phyloP scores from a whole-genome alignment of 768 basidiomycete genomes.

The Mrakia gelida region DNA sequence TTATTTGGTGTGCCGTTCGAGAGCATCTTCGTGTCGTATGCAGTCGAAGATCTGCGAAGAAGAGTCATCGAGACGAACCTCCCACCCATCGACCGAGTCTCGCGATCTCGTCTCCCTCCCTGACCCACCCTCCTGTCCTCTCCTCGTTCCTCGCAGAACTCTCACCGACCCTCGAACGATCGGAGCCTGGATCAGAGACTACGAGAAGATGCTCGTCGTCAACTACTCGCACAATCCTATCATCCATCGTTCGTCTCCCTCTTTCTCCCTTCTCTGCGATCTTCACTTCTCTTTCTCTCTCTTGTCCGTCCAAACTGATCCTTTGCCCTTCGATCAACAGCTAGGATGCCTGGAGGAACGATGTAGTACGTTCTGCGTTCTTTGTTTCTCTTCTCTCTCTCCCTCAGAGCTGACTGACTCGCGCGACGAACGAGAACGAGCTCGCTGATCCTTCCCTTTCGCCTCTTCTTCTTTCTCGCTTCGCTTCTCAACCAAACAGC shows the following conservation, averaged over 20 bases:
- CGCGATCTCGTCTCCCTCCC: neutral
- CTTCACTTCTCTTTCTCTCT: too few relatives aligned
- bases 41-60: too few relatives aligned
- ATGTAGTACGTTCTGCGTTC: neutral
- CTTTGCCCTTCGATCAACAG: too few relatives aligned
- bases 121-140: neutral
- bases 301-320: too few relatives aligned
- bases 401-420: neutral
- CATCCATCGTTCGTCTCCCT: constrained; percentile 14
- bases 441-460: neutral
- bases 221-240: constrained; percentile 11
- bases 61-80: too few relatives aligned
- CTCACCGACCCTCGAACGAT: constrained; percentile 22
- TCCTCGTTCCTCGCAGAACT: neutral
- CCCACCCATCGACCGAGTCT: too few relatives aligned
- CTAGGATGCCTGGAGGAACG: constrained; percentile 1
- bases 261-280: neutral
- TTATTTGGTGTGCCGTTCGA: too few relatives aligned
- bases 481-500: neutral
- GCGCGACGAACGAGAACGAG: too few relatives aligned
- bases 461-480: too few relatives aligned
- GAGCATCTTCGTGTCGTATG: too few relatives aligned
- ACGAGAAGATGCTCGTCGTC: neutral
- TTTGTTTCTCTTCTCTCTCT: too few relatives aligned
- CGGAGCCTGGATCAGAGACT: constrained; percentile 21